phyloP scores from a whole-genome alignment of 2,329 filamentous ascomycete genomes.

The Mycocentrospora acerina region DNA sequence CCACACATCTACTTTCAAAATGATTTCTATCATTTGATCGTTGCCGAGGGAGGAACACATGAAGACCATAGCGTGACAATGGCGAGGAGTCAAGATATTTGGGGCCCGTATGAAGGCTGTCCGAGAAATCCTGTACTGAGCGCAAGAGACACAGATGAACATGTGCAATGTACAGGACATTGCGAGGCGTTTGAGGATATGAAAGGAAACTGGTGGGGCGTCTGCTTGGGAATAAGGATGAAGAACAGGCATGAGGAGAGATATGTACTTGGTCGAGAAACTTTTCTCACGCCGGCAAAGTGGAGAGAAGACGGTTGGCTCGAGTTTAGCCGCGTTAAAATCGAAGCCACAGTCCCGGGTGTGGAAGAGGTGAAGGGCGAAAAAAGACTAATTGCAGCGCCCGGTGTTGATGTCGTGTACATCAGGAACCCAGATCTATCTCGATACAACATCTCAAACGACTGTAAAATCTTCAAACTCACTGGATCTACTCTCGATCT shows the following conservation, averaged over 20 bases:
- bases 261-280: conserved; percentile 15
- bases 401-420: conserved; percentile 5
- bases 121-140: conserved; percentile 13
- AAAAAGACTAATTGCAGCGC: conserved; percentile 1
- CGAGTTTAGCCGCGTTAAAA: conserved; percentile 9
- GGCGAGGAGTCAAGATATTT: conserved; percentile 11
- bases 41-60: conserved; percentile 33
- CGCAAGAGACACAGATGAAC: conserved; percentile 11
- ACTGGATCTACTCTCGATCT: conserved; percentile 7
- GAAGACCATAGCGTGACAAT: conserved; percentile 13
- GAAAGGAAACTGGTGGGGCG: conserved; percentile 14
- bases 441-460: conserved; percentile 1
- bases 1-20: conserved; percentile 39
- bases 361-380: neutral
- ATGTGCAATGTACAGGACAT: conserved; percentile 16
- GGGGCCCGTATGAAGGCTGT: conserved; percentile 12
- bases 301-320: conserved; percentile 14
- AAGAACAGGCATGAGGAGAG: neutral
- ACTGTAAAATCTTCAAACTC: neutral
- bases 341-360: neutral
- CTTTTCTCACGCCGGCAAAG: conserved; percentile 8
- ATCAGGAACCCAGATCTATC: conserved; percentile 7
- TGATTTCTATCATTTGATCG: conserved; percentile 36
- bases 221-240: conserved; percentile 13
- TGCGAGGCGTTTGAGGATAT: conserved; percentile 14